phyloP scores from a whole-genome alignment of 1,284 basidiomycete species.

The Ustilago tritici region DNA sequence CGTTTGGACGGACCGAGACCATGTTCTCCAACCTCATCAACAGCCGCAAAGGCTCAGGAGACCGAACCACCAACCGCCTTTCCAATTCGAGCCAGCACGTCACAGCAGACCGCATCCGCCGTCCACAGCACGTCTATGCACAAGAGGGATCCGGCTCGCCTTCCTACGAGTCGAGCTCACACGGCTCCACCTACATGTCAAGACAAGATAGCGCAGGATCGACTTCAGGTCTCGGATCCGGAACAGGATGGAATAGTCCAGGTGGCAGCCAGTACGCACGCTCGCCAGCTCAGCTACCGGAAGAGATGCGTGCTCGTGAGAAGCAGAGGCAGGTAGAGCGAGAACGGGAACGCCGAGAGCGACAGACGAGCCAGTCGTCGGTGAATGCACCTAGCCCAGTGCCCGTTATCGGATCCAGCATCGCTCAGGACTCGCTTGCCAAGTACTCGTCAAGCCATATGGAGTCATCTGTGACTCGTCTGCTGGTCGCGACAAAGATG shows the following conservation, averaged over 20 bases:
- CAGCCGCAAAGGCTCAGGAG: conserved; percentile 44
- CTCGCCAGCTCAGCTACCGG: conserved; percentile 51
- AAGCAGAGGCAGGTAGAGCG: conserved; percentile 45
- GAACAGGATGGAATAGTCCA: conserved; percentile 30
- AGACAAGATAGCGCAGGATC: conserved; percentile 48
- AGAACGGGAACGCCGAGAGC: conserved; percentile 40
- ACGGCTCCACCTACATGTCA: conserved; percentile 29
- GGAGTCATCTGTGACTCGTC: conserved; percentile 90
- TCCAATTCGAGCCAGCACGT: conserved; percentile 28
- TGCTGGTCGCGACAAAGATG: conserved; percentile 94
- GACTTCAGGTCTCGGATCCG: conserved; percentile 20
- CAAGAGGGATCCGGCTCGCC: conserved; percentile 32
- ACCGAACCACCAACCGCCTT: conserved; percentile 44
- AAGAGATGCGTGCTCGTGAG: conserved; percentile 53
- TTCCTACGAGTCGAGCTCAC: conserved; percentile 22
- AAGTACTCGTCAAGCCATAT: conserved; percentile 72
- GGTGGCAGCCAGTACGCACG: conserved; percentile 22
- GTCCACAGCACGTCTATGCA: conserved; percentile 45
- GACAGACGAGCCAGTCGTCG: conserved; percentile 43
- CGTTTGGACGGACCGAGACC: not conserved
- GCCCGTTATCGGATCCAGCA: conserved; percentile 5
- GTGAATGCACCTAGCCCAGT: conserved; percentile 18
- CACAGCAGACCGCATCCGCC: conserved; percentile 47
- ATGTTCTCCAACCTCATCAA: conserved; percentile 54
- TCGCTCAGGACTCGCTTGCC: conserved; percentile 23